A percentile compares a stretch with the other conserved stretches of the same genome.
These are phyloP conservation scores for Mucor plumbeus DNA, from an alignment of 371 early-diverging fungal genomes.

Conservation along the genomic window DNA sequence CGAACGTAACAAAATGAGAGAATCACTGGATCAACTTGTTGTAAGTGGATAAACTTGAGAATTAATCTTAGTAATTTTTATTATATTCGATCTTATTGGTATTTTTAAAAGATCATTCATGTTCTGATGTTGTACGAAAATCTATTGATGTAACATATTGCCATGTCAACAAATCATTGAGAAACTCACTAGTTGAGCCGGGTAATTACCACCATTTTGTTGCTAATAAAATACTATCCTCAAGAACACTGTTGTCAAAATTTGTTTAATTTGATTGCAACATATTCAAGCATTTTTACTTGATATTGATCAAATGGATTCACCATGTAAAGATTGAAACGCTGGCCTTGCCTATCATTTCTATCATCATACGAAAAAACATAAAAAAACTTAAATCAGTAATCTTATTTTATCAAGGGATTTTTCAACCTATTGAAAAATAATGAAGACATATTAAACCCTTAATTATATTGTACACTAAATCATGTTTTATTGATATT, in stretches of 20 bases:
- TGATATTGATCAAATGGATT: too few species aligned
- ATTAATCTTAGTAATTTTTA: background rate
- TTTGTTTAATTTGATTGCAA: background rate
- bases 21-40: background rate
- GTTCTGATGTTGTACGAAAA: background rate
- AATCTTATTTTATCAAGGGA: too few species aligned
- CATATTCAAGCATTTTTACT: too few species aligned
- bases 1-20: too few species aligned
- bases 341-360: too few species aligned
- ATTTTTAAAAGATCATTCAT: slow-evolving; percentile 1
- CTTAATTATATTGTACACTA: too few species aligned
- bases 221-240: background rate
- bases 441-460: too few species aligned
- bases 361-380: too few species aligned
- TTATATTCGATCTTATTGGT: background rate
- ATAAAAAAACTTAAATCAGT: too few species aligned
- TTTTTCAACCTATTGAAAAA: too few species aligned
- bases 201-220: background rate
- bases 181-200: background rate
- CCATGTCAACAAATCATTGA: background rate
- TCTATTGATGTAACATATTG: background rate
- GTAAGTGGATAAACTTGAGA: background rate
- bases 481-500: too few species aligned
- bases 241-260: background rate
- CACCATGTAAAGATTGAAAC: too few species aligned